phyloP scores from a whole-genome alignment of 2,329 filamentous ascomycete genomes.

The Clarireedia paspali region DNA sequence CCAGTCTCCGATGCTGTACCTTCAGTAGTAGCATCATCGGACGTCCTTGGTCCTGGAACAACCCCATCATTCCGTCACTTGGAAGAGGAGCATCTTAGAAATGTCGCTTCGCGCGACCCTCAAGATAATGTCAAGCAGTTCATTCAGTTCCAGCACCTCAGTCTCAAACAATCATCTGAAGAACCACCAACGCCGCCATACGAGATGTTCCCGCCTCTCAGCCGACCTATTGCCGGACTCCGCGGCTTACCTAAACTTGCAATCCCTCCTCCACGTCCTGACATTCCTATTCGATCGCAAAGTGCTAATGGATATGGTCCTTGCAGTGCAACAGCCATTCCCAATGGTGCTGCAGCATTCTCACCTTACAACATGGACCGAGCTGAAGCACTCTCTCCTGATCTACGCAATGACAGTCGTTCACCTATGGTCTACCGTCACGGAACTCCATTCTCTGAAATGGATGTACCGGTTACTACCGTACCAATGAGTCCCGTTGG shows the following conservation, averaged over 20 bases:
- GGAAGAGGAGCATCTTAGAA: conserved; percentile 64
- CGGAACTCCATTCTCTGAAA: conserved; percentile 82
- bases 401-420: conserved; percentile 40
- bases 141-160: conserved; percentile 71
- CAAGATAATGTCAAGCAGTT: conserved; percentile 93
- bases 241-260: conserved; percentile 54
- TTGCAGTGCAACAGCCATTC: conserved; percentile 9
- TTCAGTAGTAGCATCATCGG: conserved; percentile 85
- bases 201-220: conserved; percentile 47
- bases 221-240: conserved; percentile 44
- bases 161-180: conserved; percentile 39
- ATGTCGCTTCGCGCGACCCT: conserved; percentile 65
- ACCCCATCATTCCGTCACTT: conserved; percentile 60
- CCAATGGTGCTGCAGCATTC: conserved; percentile 29
- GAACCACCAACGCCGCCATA: conserved; percentile 65
- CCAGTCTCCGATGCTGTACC: conserved; percentile 69
- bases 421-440: conserved; percentile 64
- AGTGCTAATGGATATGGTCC: conserved; percentile 18
- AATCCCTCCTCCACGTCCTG: conserved; percentile 39
- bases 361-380: conserved; percentile 46
- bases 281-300: conserved; percentile 25
- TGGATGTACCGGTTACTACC: conserved; percentile 77
- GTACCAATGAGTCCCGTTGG: conserved; percentile 64
- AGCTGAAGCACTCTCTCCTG: conserved; percentile 43
- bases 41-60: conserved; percentile 68